These are phyloP conservation scores for Phaeoacremonium minimum DNA, from an alignment of 2,329 filamentous ascomycete genomes.

Conservation along the genomic window DNA sequence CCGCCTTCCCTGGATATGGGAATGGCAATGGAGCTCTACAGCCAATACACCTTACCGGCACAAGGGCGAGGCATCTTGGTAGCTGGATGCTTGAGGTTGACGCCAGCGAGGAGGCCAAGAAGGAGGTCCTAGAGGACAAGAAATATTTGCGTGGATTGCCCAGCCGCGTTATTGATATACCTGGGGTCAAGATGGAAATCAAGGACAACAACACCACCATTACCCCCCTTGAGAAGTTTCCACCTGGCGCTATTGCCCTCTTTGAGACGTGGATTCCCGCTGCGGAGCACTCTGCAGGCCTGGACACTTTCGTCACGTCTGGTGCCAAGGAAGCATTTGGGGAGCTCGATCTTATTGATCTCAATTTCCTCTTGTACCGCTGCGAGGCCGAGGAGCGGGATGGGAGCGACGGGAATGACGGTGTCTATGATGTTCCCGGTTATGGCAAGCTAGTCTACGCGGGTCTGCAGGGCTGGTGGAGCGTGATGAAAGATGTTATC, in stretches of 20 bases:
- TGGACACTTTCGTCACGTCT: slow-evolving; percentile 83
- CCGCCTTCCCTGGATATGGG: slow-evolving; percentile 87
- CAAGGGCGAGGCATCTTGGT: slow-evolving; percentile 79
- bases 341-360: slow-evolving; percentile 69
- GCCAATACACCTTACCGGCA: slow-evolving; percentile 76
- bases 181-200: slow-evolving; percentile 69
- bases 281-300: slow-evolving; percentile 75
- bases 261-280: slow-evolving; percentile 95
- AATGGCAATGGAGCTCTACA: slow-evolving; percentile 77
- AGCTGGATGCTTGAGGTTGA: slow-evolving; percentile 93
- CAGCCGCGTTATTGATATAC: slow-evolving; percentile 70
- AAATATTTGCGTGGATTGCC: slow-evolving; percentile 76
- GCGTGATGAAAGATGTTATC: slow-evolving; percentile 78
- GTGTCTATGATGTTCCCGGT: slow-evolving; percentile 83
- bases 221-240: slow-evolving; percentile 76
- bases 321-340: slow-evolving; percentile 76
- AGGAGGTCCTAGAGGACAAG: slow-evolving; percentile 63
- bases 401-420: slow-evolving; percentile 72
- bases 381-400: slow-evolving; percentile 86
- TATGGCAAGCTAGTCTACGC: slow-evolving; percentile 87
- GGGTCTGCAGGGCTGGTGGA: slow-evolving; percentile 99
- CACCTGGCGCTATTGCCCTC: slow-evolving; percentile 88
- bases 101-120: slow-evolving; percentile 63
- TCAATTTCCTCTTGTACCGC: slow-evolving; percentile 89
- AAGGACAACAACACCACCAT: slow-evolving; percentile 73